Base-by-base conservation (phyloP, 768 basidiomycete species). In the Galerina sulciceps region DNA sequence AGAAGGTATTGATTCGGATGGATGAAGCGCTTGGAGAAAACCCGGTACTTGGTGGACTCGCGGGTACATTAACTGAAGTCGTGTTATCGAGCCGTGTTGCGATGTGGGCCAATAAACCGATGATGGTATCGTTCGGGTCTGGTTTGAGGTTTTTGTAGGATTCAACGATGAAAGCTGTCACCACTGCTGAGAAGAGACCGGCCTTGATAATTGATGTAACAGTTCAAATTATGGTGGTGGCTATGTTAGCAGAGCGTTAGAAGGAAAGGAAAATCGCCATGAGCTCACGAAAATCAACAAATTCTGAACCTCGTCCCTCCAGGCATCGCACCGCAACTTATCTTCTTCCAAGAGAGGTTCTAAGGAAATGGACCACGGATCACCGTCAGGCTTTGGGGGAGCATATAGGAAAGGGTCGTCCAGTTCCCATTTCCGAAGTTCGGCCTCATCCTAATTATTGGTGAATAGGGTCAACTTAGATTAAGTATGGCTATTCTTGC, bases 171-270 rank as follows among this genome's bases (percentile, higher is more conserved):
- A 59, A 59, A 1, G 52, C 63, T 1, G 69, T 68, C 8, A 66
- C 60, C 4, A 68, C 63, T 1, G 67, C 65, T 3, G 69, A 70
- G 50, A 67, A 70, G 13, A 70, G 62, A 43, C 58, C 58, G 53
- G 69, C 65, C 69, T 70, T 17, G 22, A 51, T 31, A 31, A 31
- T 31, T 31, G 26, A 8, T 31, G 26, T 3, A 31, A 31, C 26
- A 31, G 8, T 31, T 31, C 0, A 38, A 10, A 8, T 6, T 47
- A 26, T 36, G 20, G 22, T 15, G 35, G n/a, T 35, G 2, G 15
- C 13, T 31, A 35, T 17, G 9, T 3, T 20, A 9, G 37, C 6
- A n/a, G 9, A 31, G 2, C 26, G 8, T 31, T 14, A 14, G 10
- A n/a, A 10, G 38, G 44, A n/a, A 35, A 3, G 41, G 8, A 1